phyloP scores from a whole-genome alignment of 2,329 filamentous ascomycete species.

The Lachnellula arida region DNA sequence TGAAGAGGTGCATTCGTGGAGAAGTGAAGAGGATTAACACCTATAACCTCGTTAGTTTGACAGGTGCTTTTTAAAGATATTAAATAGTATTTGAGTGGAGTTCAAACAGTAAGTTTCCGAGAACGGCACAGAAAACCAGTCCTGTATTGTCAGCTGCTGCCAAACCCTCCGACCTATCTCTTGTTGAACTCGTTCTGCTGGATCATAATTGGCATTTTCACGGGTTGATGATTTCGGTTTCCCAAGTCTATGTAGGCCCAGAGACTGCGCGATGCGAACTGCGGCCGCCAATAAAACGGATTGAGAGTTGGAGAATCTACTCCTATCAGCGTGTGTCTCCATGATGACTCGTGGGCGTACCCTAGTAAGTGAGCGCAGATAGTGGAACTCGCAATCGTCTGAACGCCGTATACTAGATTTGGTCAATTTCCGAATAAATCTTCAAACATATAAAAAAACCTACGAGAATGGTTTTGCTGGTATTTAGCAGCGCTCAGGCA shows the following conservation, averaged over 20 bases:
- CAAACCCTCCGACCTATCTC: slow-evolving; percentile 16
- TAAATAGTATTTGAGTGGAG: neutral
- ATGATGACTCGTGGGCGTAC: neutral
- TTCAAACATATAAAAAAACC: neutral
- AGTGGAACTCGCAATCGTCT: slow-evolving; percentile 44
- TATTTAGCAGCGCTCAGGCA: slow-evolving; percentile 44
- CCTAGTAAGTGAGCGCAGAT: slow-evolving; percentile 45
- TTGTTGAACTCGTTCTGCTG: slow-evolving; percentile 7
- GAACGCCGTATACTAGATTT: slow-evolving; percentile 35
- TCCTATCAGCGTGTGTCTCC: neutral
- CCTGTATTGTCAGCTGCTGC: slow-evolving; percentile 18
- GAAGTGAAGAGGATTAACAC: slow-evolving; percentile 18
- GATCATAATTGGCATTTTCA: slow-evolving; percentile 10
- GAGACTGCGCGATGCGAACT: slow-evolving; percentile 42
- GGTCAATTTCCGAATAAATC: neutral
- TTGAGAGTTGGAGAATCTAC: slow-evolving; percentile 41
- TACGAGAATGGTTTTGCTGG: slow-evolving; percentile 37
- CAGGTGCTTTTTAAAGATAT: neutral
- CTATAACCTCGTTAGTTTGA: neutral
- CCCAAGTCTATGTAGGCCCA: slow-evolving; percentile 41
- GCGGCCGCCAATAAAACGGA: slow-evolving; percentile 41
- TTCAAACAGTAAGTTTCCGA: slow-evolving; percentile 19
- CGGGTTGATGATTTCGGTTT: slow-evolving; percentile 14
- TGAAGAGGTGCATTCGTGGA: slow-evolving; percentile 10
- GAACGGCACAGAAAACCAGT: slow-evolving; percentile 22